phyloP scores from a whole-genome alignment of 1,284 basidiomycete genomes.

The Ceratorhiza oryzae-sativae region DNA sequence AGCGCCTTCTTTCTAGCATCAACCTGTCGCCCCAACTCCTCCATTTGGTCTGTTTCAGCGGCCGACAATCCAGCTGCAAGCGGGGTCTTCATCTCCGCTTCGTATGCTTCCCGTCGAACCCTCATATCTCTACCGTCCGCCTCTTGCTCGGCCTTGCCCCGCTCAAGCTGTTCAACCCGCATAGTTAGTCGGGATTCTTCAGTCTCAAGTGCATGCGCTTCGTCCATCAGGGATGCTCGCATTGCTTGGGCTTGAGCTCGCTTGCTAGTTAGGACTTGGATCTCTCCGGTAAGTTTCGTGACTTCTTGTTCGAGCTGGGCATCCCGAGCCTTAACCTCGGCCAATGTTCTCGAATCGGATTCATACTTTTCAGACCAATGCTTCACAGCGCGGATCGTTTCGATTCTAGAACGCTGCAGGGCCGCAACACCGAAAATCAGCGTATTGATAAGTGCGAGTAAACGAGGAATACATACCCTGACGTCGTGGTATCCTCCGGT shows the following conservation, averaged over 20 bases:
- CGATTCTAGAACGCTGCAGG: slow-evolving; percentile 76
- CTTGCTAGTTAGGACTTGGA: slow-evolving; percentile 74
- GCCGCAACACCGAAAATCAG: not conserved
- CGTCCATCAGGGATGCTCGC: slow-evolving; percentile 70
- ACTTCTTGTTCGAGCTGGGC: slow-evolving; percentile 85
- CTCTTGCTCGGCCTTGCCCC: slow-evolving; percentile 72
- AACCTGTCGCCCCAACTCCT: slow-evolving; percentile 74
- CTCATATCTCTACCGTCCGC: slow-evolving; percentile 69
- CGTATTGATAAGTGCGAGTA: not conserved
- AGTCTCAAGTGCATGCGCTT: slow-evolving; percentile 66
- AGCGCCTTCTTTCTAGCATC: slow-evolving; percentile 77
- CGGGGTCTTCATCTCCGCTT: slow-evolving; percentile 76
- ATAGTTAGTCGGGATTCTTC: slow-evolving; percentile 76
- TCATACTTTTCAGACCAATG: slow-evolving; percentile 80
- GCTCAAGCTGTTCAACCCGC: slow-evolving; percentile 71
- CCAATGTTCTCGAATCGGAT: slow-evolving; percentile 66
- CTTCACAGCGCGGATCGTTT: slow-evolving; percentile 81
- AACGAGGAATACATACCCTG: slow-evolving; percentile 50
- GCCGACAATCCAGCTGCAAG: slow-evolving; percentile 76
- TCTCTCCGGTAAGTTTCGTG: slow-evolving; percentile 74
- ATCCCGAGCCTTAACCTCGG: slow-evolving; percentile 78
- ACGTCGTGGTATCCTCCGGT: slow-evolving; percentile 97
- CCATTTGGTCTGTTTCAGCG: slow-evolving; percentile 76
- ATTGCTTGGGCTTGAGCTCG: slow-evolving; percentile 74
- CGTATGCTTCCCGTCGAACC: slow-evolving; percentile 68